Base-by-base conservation (phyloP, 163 green algal species). In the Picocystis sp. region DNA sequence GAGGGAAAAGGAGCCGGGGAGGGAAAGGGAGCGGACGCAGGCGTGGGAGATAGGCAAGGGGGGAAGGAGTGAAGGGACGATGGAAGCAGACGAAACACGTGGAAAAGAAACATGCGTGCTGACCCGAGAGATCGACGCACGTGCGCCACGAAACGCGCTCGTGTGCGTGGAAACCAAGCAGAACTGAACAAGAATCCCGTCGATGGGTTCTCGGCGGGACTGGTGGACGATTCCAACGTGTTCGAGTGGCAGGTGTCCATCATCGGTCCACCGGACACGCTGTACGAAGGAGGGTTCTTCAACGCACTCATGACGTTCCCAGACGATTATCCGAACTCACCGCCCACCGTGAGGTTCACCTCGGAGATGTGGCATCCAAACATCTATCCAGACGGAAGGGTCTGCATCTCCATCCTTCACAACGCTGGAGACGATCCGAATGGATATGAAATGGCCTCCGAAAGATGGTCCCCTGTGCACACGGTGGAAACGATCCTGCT, bases 351-450 rank as follows among this genome's bases (percentile, higher is more conserved):
- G 65, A 74, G 80, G 2, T 99, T 99, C 72, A 94, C 78, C 0
- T 95, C 83, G 48, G 91, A 98, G 29, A 97, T 99, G 87, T 99
- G 91, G 90, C 87, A 96, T 60, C 88, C 87, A n/a, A 97, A 97
- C 57, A 83, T 99, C 29, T 99, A 96, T 69, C 71, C 80, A 2
- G 91, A 99, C 62, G 91, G 91, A 15, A 69, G 77, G 15, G 91
- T 99, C 15, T 99, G 91, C 78, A 99, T 99, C 55, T 98, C 91
- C 47, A 99, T 99, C 56, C 74, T 99, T 50, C 91, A 99, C 67
- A 75, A 67, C n/a, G 78, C 91, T 51, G 91, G 91, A 0, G 85
- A 94, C 53, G 91, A 99, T 53, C 90, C 90, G 3, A 77, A 89
- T 47, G 87, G 87, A 15, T 96, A 96, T 66, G 91, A 99, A 67